Evolutionary conservation across 352 stramenopile species (phyloP).

Genomic region (Pythium phragmitis): DNA sequence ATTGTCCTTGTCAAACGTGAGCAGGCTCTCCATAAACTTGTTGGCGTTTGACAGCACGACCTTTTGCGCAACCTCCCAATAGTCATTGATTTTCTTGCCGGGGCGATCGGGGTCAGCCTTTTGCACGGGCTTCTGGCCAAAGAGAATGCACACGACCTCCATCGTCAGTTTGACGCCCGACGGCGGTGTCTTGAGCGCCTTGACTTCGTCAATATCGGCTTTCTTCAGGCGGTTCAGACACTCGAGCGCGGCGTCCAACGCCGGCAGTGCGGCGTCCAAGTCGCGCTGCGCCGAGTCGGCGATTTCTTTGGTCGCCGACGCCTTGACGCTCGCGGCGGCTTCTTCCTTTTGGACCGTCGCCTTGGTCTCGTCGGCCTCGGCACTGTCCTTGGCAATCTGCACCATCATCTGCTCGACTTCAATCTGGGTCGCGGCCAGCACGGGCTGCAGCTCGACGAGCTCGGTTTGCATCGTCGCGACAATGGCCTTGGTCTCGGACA

Average conservation of each 20-base stretch:
- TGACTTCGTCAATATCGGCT: conserved; percentile 91
- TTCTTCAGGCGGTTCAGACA: conserved; percentile 92
- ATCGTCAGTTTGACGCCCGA: conserved; percentile 91
- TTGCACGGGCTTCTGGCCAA: conserved; percentile 88
- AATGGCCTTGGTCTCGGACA: conserved; percentile 77
- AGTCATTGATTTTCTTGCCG: conserved; percentile 92
- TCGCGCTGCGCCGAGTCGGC: conserved; percentile 87
- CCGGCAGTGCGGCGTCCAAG: conserved; percentile 84
- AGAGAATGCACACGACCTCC: conserved; percentile 91
- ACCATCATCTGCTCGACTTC: conserved; percentile 91
- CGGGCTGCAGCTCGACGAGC: conserved; percentile 78
- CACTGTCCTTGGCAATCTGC: conserved; percentile 88
- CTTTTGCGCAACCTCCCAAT: conserved; percentile 89
- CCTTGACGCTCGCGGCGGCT: conserved; percentile 82
- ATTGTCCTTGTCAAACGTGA: conserved; percentile 93
- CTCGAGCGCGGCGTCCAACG: conserved; percentile 83
- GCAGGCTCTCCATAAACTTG: conserved; percentile 89
- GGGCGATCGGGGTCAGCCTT: conserved; percentile 85
- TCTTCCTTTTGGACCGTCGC: conserved; percentile 88
- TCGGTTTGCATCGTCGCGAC: conserved; percentile 86
- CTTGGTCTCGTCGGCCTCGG: conserved; percentile 87
- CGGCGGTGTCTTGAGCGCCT: conserved; percentile 89
- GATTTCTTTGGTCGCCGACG: conserved; percentile 88
- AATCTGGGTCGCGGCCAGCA: conserved; percentile 71
- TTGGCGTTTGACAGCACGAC: conserved; percentile 91